phyloP scores from a whole-genome alignment of 2,329 filamentous ascomycete species.

The Fusarium sulawesiense region DNA sequence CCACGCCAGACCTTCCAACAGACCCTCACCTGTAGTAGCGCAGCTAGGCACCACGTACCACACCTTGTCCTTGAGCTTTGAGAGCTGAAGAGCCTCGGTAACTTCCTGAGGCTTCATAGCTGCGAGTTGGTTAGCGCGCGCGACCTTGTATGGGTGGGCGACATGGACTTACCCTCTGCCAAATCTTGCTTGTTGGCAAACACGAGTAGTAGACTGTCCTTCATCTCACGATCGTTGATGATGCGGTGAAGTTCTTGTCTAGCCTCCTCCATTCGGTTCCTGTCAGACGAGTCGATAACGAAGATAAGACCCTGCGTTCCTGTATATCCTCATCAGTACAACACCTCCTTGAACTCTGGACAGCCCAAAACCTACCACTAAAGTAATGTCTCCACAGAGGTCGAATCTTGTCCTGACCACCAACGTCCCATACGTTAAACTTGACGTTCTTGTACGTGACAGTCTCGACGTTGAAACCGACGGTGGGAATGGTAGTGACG shows the following conservation, averaged over 20 bases:
- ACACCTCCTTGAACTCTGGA: not conserved
- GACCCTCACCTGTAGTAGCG: conserved; percentile 82
- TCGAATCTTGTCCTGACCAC: conserved; percentile 98
- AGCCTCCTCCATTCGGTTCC: conserved; percentile 90
- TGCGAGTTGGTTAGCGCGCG: conserved; percentile 49
- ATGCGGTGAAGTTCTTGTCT: conserved; percentile 94
- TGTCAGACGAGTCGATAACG: conserved; percentile 96
- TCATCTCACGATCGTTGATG: conserved; percentile 97
- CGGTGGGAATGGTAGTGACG: conserved; percentile 97
- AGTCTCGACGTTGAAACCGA: conserved; percentile 99
- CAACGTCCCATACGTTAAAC: conserved; percentile 99
- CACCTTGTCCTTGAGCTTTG: conserved; percentile 82
- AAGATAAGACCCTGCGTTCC: conserved; percentile 98
- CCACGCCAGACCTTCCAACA: conserved; percentile 85
- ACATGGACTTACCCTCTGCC: conserved; percentile 69
- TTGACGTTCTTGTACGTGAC: conserved; percentile 99
- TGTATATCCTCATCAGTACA: conserved; percentile 51
- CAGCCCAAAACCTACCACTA: conserved; percentile 66
- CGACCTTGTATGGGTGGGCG: not conserved
- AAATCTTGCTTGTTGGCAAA: conserved; percentile 99
- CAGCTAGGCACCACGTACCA: conserved; percentile 89
- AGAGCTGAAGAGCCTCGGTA: conserved; percentile 80
- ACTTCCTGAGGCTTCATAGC: conserved; percentile 85
- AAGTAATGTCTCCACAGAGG: conserved; percentile 99
- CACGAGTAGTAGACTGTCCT: conserved; percentile 91